Conservation (phyloP, 176 grass and related monocot genomes). For the Otatea glauca region DNA sequence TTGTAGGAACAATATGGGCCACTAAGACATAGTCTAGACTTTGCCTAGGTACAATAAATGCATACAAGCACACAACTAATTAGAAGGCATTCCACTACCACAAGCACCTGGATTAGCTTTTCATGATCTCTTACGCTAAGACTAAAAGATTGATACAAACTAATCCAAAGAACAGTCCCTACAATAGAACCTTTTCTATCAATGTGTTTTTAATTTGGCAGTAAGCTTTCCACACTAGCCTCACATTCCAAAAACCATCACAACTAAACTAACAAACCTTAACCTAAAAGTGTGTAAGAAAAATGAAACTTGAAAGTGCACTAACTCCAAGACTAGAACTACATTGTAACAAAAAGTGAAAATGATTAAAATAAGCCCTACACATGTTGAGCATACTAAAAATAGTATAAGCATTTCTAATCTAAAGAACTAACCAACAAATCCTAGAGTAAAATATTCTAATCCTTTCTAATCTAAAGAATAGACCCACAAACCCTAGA, state of each 20-base stretch:
- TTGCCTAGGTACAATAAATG: too few relatives aligned
- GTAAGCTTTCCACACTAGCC: too few relatives aligned
- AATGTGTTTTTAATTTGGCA: not conserved
- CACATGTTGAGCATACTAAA: not conserved
- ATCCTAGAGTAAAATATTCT: not conserved
- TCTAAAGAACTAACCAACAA: not conserved
- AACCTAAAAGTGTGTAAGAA: not conserved
- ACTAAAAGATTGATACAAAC: not conserved
- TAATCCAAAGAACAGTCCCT: not conserved
- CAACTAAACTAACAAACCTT: too few relatives aligned
- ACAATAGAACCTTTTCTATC: not conserved
- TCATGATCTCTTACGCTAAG: not conserved
- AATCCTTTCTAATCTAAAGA: too few relatives aligned
- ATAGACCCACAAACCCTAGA: too few relatives aligned
- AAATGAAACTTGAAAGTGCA: not conserved
- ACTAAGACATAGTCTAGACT: too few relatives aligned
- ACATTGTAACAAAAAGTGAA: too few relatives aligned
- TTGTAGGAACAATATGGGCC: too few relatives aligned
- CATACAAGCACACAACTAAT: too few relatives aligned
- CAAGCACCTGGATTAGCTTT: not conserved
- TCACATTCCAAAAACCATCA: too few relatives aligned
- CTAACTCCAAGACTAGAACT: not conserved
- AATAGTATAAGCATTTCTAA: not conserved
- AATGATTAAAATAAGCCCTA: not conserved
- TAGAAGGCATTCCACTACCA: too few relatives aligned